A percentile compares a stretch with the other conserved stretches of the same genome.
Conservation (phyloP, 1,284 basidiomycete species). For the Phlebopus sp. region DNA sequence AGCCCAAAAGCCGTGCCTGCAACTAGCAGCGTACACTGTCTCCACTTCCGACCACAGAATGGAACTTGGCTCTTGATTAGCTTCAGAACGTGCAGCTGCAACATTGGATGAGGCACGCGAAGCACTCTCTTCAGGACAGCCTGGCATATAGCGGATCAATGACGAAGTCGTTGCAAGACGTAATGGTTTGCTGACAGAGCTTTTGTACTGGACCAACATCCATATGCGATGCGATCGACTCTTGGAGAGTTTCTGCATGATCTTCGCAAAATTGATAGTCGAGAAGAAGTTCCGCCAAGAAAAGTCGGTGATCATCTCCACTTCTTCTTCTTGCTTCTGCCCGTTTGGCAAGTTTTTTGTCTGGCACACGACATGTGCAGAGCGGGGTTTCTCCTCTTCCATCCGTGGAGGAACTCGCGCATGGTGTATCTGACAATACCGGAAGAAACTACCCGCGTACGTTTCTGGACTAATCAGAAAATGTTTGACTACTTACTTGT, state of each 20-base stretch:
- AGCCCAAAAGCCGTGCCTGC: slow-evolving; percentile 7
- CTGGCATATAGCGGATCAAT: slow-evolving; percentile 40
- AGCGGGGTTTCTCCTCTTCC: slow-evolving; percentile 58
- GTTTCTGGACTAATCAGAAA: slow-evolving; percentile 8
- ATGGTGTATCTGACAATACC: slow-evolving; percentile 81
- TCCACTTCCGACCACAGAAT: slow-evolving; percentile 97
- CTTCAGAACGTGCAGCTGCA: slow-evolving; percentile 96
- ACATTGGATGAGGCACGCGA: slow-evolving; percentile 89
- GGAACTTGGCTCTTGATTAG: slow-evolving; percentile 99
- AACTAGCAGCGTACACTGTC: slow-evolving; percentile 69
- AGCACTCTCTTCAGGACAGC: slow-evolving; percentile 94
- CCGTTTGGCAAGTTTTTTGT: slow-evolving; percentile 63
- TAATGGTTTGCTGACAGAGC: slow-evolving; percentile 62
- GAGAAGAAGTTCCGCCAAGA: slow-evolving; percentile 99
- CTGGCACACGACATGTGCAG: slow-evolving; percentile 56
- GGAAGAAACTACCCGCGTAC: slow-evolving; percentile 77
- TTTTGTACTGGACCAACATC: slow-evolving; percentile 98
- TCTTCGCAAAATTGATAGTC: slow-evolving; percentile 96
- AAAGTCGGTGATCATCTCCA: slow-evolving; percentile 90
- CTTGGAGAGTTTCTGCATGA: slow-evolving; percentile 98
- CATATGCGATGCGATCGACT: slow-evolving; percentile 92
- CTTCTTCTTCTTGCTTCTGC: slow-evolving; percentile 75
- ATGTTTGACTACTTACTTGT: slow-evolving; percentile 54
- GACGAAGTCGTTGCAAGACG: not conserved
- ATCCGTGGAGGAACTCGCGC: slow-evolving; percentile 57